Conservation (phyloP, 1,284 basidiomycete genomes). For the Lentinula novae-zelandiae region DNA sequence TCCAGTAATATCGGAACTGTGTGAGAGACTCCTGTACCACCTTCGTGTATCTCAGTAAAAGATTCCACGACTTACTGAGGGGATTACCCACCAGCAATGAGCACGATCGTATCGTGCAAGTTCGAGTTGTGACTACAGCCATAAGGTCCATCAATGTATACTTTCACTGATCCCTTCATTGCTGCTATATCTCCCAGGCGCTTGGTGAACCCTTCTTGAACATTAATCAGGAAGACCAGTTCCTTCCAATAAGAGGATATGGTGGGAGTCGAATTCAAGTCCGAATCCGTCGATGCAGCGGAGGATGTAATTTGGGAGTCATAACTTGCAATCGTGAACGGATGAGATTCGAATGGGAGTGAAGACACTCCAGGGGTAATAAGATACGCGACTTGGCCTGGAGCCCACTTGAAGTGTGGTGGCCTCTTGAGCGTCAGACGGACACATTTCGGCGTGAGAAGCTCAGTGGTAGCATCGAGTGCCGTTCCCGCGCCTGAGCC, state of each 20-base stretch:
- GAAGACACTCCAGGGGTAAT: constrained; percentile 41
- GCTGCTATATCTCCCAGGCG: constrained; percentile 33
- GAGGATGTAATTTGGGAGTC: constrained; percentile 5
- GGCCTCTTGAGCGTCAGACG: constrained; percentile 44
- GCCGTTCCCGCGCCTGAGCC: constrained; percentile 19
- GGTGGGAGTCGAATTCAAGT: not conserved
- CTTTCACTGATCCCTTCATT: constrained; percentile 29
- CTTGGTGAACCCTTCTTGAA: constrained; percentile 45
- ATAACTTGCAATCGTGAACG: constrained; percentile 50
- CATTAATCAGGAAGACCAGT: constrained; percentile 45
- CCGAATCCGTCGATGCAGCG: not conserved
- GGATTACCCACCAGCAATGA: constrained; percentile 42
- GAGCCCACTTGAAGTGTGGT: constrained; percentile 44
- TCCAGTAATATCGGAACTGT: constrained; percentile 44
- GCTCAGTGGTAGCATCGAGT: constrained; percentile 39
- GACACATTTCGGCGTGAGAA: constrained; percentile 46
- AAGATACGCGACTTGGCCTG: constrained; percentile 57
- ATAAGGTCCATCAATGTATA: constrained; percentile 54
- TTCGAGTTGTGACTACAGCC: constrained; percentile 41
- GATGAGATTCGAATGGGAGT: constrained; percentile 47
- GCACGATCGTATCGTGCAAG: constrained; percentile 39
- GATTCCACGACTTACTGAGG: not conserved
- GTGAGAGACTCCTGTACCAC: constrained; percentile 49
- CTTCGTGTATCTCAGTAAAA: constrained; percentile 21
- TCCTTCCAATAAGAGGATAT: constrained; percentile 24